Evolutionary conservation across 257 asterid genomes (phyloP).

Genomic region (Vinca minor): DNA sequence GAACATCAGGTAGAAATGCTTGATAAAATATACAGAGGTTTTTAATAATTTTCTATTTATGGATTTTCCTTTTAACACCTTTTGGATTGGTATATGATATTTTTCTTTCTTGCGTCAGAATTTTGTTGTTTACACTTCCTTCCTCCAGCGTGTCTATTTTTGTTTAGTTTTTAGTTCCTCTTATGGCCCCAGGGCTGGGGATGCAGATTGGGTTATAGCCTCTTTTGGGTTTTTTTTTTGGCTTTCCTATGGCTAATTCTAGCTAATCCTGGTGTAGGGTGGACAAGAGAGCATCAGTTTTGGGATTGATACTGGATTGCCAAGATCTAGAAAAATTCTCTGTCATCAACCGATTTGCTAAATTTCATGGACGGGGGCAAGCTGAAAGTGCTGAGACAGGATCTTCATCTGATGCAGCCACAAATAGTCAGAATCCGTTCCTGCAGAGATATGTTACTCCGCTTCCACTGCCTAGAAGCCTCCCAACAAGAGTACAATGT

Average conservation of each 20-base stretch:
- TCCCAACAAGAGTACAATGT: slow-evolving; percentile 75
- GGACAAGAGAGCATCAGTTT: slow-evolving; percentile 63
- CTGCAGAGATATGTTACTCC: slow-evolving; percentile 78
- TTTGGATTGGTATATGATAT: too few relatives aligned
- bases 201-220: neutral
- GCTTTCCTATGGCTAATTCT: slow-evolving; percentile 3
- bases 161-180: neutral
- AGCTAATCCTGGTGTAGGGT: slow-evolving; percentile 36
- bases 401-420: slow-evolving; percentile 35
- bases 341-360: slow-evolving; percentile 71
- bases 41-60: too few relatives aligned
- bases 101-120: too few relatives aligned
- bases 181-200: neutral
- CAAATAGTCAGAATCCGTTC: slow-evolving; percentile 32
- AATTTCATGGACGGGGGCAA: slow-evolving; percentile 75
- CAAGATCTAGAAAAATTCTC: slow-evolving; percentile 84
- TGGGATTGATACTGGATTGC: slow-evolving; percentile 61
- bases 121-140: neutral
- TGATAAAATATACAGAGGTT: neutral
- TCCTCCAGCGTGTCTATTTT: neutral
- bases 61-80: too few relatives aligned
- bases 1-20: too few relatives aligned
- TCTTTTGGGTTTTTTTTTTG: slow-evolving; percentile 6
- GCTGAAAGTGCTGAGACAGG: slow-evolving; percentile 44
- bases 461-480: slow-evolving; percentile 55